These are phyloP conservation scores for Sporothrix inflata DNA, from an alignment of 2,329 filamentous ascomycete species.

Conservation along the genomic window DNA sequence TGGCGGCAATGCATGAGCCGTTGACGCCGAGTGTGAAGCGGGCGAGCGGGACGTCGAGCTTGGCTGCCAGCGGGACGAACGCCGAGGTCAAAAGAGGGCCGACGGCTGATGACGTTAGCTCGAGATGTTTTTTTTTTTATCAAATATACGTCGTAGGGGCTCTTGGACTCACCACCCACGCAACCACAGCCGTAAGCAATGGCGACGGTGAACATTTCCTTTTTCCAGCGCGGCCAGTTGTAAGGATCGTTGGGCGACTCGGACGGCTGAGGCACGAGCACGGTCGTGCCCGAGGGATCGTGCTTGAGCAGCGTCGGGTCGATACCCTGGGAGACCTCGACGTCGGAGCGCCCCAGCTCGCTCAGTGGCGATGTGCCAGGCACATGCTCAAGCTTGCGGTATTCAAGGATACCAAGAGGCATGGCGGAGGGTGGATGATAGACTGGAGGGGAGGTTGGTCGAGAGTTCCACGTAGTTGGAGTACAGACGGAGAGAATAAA, in stretches of 20 bases:
- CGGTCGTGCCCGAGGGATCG: conserved; percentile 42
- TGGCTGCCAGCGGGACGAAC: conserved; percentile 41
- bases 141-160: too few species aligned
- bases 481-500: neutral
- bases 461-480: neutral
- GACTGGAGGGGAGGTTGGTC: neutral
- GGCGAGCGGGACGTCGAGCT: conserved; percentile 40
- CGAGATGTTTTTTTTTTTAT: too few species aligned
- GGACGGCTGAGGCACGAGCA: conserved; percentile 55
- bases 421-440: conserved; percentile 29
- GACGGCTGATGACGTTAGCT: conserved; percentile 35
- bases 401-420: conserved; percentile 37
- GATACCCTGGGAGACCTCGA: conserved; percentile 32
- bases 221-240: conserved; percentile 48
- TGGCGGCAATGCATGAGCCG: conserved; percentile 42
- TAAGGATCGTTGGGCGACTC: conserved; percentile 52
- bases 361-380: conserved; percentile 38
- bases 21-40: conserved; percentile 44
- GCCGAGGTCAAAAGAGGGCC: conserved; percentile 46
- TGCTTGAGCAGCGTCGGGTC: conserved; percentile 36
- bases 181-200: conserved; percentile 46
- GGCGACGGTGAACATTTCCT: conserved; percentile 44
- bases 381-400: conserved; percentile 38
- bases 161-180: conserved; percentile 38
- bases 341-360: conserved; percentile 34